Conservation (phyloP, 441 rosid genomes). For the Cnidoscolus chayamansa region DNA sequence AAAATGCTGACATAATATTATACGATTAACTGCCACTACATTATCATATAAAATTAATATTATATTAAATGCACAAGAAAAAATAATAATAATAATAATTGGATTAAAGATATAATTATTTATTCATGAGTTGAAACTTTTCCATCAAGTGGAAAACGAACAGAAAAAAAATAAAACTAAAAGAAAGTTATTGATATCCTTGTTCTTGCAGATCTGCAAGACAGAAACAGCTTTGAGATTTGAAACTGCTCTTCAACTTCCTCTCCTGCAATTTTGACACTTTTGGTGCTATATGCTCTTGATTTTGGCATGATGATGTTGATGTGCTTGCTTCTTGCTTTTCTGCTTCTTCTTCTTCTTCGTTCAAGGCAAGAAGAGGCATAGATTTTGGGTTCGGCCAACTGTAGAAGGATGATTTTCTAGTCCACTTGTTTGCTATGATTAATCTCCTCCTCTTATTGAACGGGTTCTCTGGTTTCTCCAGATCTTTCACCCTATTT, state of each 20-base stretch:
- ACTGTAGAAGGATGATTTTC: slow-evolving; percentile 20
- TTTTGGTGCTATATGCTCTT: neutral
- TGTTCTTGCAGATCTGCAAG: slow-evolving; percentile 25
- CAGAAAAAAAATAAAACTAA: neutral
- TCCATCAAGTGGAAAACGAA: neutral
- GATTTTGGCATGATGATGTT: neutral
- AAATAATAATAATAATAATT: neutral
- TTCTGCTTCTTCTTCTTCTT: slow-evolving; percentile 4
- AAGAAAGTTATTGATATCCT: slow-evolving; percentile 20
- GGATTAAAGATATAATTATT: slow-evolving; percentile 1
- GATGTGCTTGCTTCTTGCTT: slow-evolving; percentile 1
- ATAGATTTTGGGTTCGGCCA: slow-evolving; percentile 29
- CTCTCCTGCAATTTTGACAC: neutral
- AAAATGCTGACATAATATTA: no score
- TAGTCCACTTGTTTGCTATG: slow-evolving; percentile 22
- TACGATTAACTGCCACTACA: no score
- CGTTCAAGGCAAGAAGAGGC: slow-evolving; percentile 23
- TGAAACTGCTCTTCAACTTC: slow-evolving; percentile 13
- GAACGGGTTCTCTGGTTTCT: slow-evolving; percentile 65
- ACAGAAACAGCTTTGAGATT: slow-evolving; percentile 23
- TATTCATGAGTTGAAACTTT: neutral
- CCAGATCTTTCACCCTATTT: slow-evolving; percentile 43
- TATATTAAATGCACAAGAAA: neutral
- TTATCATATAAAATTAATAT: no score
- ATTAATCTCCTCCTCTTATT: slow-evolving; percentile 33